A percentile compares a stretch with the other conserved stretches of the same genome.
Conservation (phyloP, 768 basidiomycete genomes). For the Lactifluus rugatus region DNA sequence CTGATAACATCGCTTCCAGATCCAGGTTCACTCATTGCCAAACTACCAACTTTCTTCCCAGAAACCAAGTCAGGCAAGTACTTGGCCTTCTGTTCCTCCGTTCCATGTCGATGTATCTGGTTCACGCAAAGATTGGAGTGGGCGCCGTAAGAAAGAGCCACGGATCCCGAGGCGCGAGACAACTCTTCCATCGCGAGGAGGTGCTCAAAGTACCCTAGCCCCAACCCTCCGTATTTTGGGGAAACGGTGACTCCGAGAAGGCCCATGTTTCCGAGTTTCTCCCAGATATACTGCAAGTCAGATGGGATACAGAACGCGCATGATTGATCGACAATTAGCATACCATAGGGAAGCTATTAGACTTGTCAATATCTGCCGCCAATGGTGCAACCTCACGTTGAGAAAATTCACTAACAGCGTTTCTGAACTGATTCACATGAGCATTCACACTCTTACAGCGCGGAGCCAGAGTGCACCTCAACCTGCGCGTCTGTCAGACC, state of each 20-base stretch:
- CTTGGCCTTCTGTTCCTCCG: conserved; percentile 70
- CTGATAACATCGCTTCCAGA: conserved; percentile 94
- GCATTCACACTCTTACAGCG: neutral
- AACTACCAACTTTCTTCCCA: conserved; percentile 76
- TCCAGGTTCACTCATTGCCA: conserved; percentile 92
- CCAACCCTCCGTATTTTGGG: conserved; percentile 72
- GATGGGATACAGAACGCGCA: neutral
- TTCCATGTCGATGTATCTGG: conserved; percentile 74
- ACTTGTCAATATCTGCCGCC: conserved; percentile 78
- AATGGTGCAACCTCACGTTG: conserved; percentile 76
- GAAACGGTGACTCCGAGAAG: conserved; percentile 81
- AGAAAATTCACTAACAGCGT: conserved; percentile 70
- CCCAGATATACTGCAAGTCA: conserved; percentile 64
- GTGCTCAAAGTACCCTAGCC: conserved; percentile 77
- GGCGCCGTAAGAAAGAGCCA: conserved; percentile 86
- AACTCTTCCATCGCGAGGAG: conserved; percentile 93
- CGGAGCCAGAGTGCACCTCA: conserved; percentile 42
- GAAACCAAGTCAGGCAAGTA: conserved; percentile 74
- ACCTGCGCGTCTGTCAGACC: conserved; percentile 72
- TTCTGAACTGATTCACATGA: conserved; percentile 52
- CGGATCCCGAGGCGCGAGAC: conserved; percentile 82
- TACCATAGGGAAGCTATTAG: conserved; percentile 72
- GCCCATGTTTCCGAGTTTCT: conserved; percentile 87
- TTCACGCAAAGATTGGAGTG: conserved; percentile 80
- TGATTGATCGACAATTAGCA: conserved; percentile 19